A percentile compares a stretch with the other conserved stretches of the same genome.
Evolutionary conservation across 2,329 filamentous ascomycete species (phyloP).

Genomic region (Cladobotryum protrusum): DNA sequence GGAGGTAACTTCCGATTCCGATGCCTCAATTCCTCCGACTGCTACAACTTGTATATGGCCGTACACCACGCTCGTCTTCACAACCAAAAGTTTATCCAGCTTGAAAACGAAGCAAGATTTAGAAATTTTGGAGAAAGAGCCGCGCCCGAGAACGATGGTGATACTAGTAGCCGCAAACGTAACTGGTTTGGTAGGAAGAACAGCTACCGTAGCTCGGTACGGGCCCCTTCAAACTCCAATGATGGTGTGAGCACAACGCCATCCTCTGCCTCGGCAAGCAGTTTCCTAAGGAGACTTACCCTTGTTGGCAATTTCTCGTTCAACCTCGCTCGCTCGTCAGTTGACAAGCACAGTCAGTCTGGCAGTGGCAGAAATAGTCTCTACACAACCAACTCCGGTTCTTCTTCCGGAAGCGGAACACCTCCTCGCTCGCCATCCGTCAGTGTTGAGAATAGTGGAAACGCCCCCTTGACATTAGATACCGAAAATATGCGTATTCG

Average conservation of each 20-base stretch:
- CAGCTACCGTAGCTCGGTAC: conserved; percentile 56
- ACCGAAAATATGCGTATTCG: conserved; percentile 70
- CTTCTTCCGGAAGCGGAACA: conserved; percentile 43
- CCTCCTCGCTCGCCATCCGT: conserved; percentile 54
- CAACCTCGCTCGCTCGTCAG: conserved; percentile 74
- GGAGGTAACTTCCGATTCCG: conserved; percentile 83
- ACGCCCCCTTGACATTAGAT: conserved; percentile 57
- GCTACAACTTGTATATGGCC: conserved; percentile 72
- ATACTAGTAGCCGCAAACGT: conserved; percentile 40
- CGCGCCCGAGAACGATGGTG: conserved; percentile 42
- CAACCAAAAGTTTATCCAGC: conserved; percentile 77
- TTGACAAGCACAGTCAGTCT: conserved; percentile 50
- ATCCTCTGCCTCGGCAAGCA: conserved; percentile 60
- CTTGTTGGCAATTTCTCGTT: conserved; percentile 64
- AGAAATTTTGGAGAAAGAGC: conserved; percentile 61
- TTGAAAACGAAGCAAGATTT: conserved; percentile 61
- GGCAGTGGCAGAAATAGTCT: conserved; percentile 51
- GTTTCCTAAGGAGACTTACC: conserved; percentile 75
- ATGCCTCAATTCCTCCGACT: conserved; percentile 68
- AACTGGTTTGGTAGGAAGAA: conserved; percentile 59
- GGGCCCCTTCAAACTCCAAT: conserved; percentile 61
- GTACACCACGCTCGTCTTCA: conserved; percentile 87
- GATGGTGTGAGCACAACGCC: conserved; percentile 65
- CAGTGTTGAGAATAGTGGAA: conserved; percentile 45
- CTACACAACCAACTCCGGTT: conserved; percentile 47